Conservation (phyloP, 805 yeast genomes). For the Ogataea siamensis region DNA sequence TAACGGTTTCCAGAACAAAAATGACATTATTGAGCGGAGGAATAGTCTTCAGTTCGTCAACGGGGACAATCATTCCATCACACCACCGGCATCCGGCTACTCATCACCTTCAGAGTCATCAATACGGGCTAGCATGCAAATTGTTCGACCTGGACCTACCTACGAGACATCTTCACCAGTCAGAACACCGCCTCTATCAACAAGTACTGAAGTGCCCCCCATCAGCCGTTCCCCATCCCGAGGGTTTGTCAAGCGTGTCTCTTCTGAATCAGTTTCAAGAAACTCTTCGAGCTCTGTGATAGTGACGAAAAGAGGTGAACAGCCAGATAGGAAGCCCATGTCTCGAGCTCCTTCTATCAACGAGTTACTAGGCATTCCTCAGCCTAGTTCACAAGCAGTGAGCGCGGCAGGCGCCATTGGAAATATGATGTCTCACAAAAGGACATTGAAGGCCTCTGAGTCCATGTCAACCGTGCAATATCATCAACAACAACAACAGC, state of each 20-base stretch:
- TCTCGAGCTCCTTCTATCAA: conserved; percentile 28
- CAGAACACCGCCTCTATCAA: conserved; percentile 22
- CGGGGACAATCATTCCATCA: conserved; percentile 21
- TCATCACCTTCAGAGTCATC: conserved; percentile 26
- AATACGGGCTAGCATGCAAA: conserved; percentile 19
- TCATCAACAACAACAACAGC: conserved; percentile 29
- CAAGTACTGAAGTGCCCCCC: conserved; percentile 13
- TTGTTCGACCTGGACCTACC: conserved; percentile 12
- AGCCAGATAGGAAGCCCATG: conserved; percentile 10
- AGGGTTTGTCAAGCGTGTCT: conserved; percentile 1
- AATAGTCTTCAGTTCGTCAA: conserved; percentile 30
- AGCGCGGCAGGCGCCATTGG: conserved; percentile 38
- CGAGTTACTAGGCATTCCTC: conserved; percentile 30
- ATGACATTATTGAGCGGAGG: conserved; percentile 27
- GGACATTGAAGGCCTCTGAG: conserved; percentile 24
- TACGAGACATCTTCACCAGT: conserved; percentile 7
- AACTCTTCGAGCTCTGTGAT: conserved; percentile 1
- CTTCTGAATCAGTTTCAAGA: conserved; percentile 4
- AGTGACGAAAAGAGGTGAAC: conserved; percentile 7
- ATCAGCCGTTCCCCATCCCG: conserved; percentile 3
- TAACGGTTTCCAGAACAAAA: conserved; percentile 30
- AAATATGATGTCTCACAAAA: conserved; percentile 30
- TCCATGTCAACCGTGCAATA: conserved; percentile 20
- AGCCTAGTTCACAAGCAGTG: conserved; percentile 34
- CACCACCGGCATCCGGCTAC: conserved; percentile 24